Evolutionary conservation across 2,329 filamentous ascomycete genomes (phyloP).

Genomic region (Colletotrichum sp.): DNA sequence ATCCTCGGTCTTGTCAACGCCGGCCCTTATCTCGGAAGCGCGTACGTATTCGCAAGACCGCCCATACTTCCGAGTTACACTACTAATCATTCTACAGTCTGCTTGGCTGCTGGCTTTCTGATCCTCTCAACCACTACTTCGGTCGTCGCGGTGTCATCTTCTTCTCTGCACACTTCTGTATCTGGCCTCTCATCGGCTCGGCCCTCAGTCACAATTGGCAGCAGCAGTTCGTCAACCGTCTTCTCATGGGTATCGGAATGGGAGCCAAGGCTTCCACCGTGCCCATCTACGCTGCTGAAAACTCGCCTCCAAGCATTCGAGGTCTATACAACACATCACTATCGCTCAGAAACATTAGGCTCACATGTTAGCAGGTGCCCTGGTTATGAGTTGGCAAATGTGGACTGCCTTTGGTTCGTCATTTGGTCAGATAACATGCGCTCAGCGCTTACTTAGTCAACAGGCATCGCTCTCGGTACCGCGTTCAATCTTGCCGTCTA

Average conservation of each 20-base stretch:
- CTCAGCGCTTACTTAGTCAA: background rate
- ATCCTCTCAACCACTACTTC: slow-evolving; percentile 68
- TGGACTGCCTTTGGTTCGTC: slow-evolving; percentile 58
- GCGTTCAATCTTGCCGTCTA: slow-evolving; percentile 58
- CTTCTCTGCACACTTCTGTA: slow-evolving; percentile 64
- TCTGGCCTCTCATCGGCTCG: slow-evolving; percentile 66
- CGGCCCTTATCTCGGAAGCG: slow-evolving; percentile 53
- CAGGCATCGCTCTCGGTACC: slow-evolving; percentile 57
- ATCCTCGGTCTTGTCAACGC: slow-evolving; percentile 73
- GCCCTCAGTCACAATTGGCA: slow-evolving; percentile 71
- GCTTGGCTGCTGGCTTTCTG: slow-evolving; percentile 69
- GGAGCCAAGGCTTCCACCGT: slow-evolving; percentile 69
- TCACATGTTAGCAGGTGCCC: slow-evolving; percentile 39
- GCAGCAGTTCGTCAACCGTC: slow-evolving; percentile 69
- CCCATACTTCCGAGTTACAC: background rate
- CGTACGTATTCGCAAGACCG: slow-evolving; percentile 26
- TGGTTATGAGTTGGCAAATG: slow-evolving; percentile 42
- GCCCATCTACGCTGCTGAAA: slow-evolving; percentile 79
- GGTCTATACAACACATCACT: slow-evolving; percentile 40
- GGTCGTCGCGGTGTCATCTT: slow-evolving; percentile 73
- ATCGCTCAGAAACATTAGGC: background rate
- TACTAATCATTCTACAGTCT: slow-evolving; percentile 31
- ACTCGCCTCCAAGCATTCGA: slow-evolving; percentile 69
- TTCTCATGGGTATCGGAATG: slow-evolving; percentile 73
- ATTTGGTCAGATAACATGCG: too few relatives aligned